Evolutionary conservation across 306 rosid species (phyloP).

Genomic region (Citrullus colocynthis): DNA sequence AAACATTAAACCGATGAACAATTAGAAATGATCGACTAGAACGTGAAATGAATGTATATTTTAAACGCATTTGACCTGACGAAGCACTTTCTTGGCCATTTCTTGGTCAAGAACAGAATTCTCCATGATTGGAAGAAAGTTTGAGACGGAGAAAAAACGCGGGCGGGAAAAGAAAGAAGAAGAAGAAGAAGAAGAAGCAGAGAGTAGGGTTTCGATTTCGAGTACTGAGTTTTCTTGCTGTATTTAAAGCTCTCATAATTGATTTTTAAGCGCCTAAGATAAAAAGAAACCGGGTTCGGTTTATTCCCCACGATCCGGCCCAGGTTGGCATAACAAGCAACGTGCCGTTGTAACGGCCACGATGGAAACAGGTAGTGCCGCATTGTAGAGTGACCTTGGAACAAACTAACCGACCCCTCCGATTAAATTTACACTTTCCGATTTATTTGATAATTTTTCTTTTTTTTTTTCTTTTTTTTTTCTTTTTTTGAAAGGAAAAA

Average conservation of each 20-base stretch:
- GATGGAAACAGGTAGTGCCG: background rate
- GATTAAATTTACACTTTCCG: background rate
- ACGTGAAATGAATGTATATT: background rate
- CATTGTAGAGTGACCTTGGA: background rate
- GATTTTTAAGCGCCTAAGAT: background rate
- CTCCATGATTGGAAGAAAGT: slow-evolving; percentile 27
- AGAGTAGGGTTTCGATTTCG: slow-evolving; percentile 5
- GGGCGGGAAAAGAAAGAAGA: background rate
- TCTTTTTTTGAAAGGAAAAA: too few relatives aligned
- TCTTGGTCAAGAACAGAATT: slow-evolving; percentile 53
- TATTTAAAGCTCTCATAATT: background rate
- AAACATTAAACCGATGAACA: background rate
- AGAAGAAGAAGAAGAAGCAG: background rate
- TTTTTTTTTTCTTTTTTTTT: too few relatives aligned
- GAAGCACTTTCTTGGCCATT: slow-evolving; percentile 55
- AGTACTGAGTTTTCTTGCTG: background rate
- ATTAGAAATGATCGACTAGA: background rate
- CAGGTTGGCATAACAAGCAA: background rate
- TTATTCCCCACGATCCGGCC: background rate
- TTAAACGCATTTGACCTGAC: slow-evolving; percentile 37
- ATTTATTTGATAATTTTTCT: too few relatives aligned
- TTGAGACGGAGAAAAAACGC: background rate
- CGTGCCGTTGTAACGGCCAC: background rate
- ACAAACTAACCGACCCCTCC: background rate
- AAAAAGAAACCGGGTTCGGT: background rate